These are phyloP conservation scores for Grosmannia clavigera DNA, from an alignment of 2,329 filamentous ascomycete genomes.

Conservation along the genomic window DNA sequence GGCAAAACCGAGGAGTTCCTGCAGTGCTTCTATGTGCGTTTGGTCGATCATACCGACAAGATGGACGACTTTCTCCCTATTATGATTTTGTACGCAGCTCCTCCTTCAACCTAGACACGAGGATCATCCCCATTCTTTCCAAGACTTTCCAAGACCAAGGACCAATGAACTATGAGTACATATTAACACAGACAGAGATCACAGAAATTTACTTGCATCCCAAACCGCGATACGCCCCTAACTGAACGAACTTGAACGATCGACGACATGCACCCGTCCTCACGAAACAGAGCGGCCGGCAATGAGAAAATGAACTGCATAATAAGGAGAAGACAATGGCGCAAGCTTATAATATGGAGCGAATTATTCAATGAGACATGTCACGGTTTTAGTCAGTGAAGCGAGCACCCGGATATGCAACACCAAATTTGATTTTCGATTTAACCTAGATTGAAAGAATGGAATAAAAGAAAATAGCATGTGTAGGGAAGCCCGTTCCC, in stretches of 20 bases:
- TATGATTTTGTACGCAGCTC: neutral
- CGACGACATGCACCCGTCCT: neutral
- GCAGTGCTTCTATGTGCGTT: neutral
- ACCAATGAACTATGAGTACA: too few relatives aligned
- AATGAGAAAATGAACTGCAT: too few relatives aligned
- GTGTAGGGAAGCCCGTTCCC: neutral
- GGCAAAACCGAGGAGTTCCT: neutral
- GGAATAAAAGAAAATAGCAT: neutral
- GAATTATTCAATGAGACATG: neutral
- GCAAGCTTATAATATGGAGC: too few relatives aligned
- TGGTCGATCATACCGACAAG: neutral
- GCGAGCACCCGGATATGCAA: neutral
- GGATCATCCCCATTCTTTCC: neutral
- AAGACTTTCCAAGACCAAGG: neutral
- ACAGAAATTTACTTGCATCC: neutral
- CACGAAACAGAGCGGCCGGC: neutral
- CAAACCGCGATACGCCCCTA: neutral
- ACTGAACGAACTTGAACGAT: neutral
- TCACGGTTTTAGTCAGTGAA: neutral
- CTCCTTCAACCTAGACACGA: neutral
- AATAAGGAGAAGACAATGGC: too few relatives aligned
- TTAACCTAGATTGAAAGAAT: neutral
- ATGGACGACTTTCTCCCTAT: neutral
- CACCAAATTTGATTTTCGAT: too few relatives aligned
- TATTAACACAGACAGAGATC: neutral